Conservation (phyloP, 1,139 yeast genomes). For the Debaryomyces singareniensis region DNA sequence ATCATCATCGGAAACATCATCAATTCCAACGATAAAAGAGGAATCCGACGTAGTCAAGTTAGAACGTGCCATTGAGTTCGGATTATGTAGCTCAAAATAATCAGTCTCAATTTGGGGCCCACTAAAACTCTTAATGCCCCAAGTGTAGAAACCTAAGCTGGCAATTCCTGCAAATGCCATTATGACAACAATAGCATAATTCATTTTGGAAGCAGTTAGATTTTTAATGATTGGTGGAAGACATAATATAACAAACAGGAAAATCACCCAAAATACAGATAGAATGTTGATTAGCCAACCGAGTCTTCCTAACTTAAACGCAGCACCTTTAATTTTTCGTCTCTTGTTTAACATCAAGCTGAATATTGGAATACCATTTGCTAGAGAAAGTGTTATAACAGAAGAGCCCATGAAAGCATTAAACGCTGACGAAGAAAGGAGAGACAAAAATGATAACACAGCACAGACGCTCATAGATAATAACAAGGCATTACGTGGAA, state of each 20-base stretch:
- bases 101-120: constrained; percentile 61
- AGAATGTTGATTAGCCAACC: constrained; percentile 61
- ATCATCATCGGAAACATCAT: constrained; percentile 5
- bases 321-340: constrained; percentile 60
- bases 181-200: constrained; percentile 66
- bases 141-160: constrained; percentile 43
- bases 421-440: constrained; percentile 70
- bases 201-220: constrained; percentile 58
- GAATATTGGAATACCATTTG: constrained; percentile 71
- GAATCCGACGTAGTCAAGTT: constrained; percentile 5
- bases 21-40: constrained; percentile 10
- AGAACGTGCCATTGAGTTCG: constrained; percentile 3
- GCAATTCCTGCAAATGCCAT: constrained; percentile 42
- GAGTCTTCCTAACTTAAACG: constrained; percentile 57
- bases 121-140: constrained; percentile 58
- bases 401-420: constrained; percentile 87
- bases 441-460: constrained; percentile 55
- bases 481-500: constrained; percentile 69
- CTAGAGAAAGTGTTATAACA: constrained; percentile 67
- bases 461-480: constrained; percentile 64
- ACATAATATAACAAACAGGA: constrained; percentile 60
- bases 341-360: constrained; percentile 58
- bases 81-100: constrained; percentile 32
- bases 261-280: constrained; percentile 54
- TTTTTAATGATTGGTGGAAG: constrained; percentile 66